Evolutionary conservation across 1,139 yeast genomes (phyloP), one percentile per base, ranked within the genome.

Genomic region (Debaryomyces sp.): DNA sequence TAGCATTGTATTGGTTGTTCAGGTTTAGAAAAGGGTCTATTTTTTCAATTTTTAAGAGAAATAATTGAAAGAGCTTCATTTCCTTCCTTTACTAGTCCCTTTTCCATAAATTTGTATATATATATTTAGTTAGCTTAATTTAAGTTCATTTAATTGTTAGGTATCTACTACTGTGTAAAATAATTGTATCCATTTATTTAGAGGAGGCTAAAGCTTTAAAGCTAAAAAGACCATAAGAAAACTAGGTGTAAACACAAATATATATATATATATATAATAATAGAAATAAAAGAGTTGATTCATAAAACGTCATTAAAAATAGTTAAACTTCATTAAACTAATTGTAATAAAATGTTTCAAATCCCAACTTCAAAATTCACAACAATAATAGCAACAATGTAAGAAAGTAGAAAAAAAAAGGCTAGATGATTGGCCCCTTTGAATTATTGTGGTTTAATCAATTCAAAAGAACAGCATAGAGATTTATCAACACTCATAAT

Each of bases 401-500:
- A 23, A 41, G 30, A 32, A 39, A 15, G 8, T n/a, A 18, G 23
- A 32, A 17, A 34, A n/a, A n/a, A 10, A 21, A 39, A 40, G 13
- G 37, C 32, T 12, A 17, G 1, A 32, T 8, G 21, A 3, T n/a
- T n/a, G n/a, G 21, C 5, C 17, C 15, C 4, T n/a, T 15, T 32
- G 18, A 17, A 15, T 52, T 56, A 65, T 41, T 63, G 71, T 51
- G 96, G 96, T 64, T 89, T 88, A 54, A 89, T 72, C 56, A 89
- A 73, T 61, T 89, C 96, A 70, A 89, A 89, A 35, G 94, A 86
- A 62, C 96, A 89, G 66, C 87, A 80, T 58, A 89, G 72, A 46
- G 82, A 81, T 54, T 82, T 82, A 58, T 87, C 88, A 30, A 89
- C 96, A 61, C 87, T 83, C 92, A 89, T 86, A 27, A 89, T 89